Percentiles rank a stretch among this genome's conserved stretches.
Evolutionary conservation across 2,329 filamentous ascomycete genomes (phyloP).

Genomic region (Chrysoporthe cubensis): DNA sequence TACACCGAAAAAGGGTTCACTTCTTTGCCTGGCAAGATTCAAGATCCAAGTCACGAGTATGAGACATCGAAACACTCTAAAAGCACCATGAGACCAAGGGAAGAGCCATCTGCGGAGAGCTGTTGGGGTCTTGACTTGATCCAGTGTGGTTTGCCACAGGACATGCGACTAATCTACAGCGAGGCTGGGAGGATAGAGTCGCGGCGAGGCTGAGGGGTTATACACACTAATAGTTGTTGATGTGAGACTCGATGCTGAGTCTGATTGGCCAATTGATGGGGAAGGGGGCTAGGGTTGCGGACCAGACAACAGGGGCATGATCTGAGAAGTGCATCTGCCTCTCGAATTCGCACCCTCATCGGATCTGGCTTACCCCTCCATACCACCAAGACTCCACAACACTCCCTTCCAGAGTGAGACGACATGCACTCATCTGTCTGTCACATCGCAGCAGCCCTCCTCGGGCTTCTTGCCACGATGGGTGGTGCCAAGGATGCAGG

Average conservation of each 20-base stretch:
- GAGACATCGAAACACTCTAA: not conserved
- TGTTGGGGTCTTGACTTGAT: not conserved
- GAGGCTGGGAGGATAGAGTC: too few species aligned
- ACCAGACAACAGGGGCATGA: not conserved
- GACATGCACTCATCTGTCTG: not conserved
- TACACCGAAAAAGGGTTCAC: not conserved
- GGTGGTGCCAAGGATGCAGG: not conserved
- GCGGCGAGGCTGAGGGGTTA: not conserved
- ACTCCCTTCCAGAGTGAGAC: not conserved
- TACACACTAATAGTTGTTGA: not conserved
- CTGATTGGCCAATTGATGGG: not conserved
- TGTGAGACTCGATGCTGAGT: not conserved
- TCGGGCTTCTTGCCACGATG: slow-evolving; percentile 17
- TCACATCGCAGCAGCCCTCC: not conserved
- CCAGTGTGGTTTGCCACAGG: not conserved
- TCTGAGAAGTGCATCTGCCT: not conserved
- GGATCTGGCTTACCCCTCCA: not conserved
- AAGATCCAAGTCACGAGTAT: not conserved
- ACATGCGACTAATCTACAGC: not conserved
- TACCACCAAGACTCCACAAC: not conserved
- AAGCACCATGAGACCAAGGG: not conserved
- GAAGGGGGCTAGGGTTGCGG: not conserved
- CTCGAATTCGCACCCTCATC: not conserved
- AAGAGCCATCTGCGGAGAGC: not conserved
- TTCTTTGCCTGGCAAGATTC: not conserved